Evolutionary conservation across 345 rosid species (phyloP).

Genomic region (Brassica nigra): DNA sequence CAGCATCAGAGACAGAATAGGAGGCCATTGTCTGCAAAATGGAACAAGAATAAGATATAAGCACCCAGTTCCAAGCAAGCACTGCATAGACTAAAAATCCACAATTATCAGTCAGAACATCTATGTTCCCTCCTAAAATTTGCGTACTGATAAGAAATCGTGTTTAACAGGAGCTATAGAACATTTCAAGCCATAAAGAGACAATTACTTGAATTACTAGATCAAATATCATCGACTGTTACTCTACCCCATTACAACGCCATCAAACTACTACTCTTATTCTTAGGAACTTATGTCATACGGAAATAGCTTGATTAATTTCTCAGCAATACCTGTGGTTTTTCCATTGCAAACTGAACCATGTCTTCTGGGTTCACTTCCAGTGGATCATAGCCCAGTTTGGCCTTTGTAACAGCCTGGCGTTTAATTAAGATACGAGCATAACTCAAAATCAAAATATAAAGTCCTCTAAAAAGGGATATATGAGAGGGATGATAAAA

Average conservation of each 20-base stretch:
- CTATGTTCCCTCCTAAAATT: constrained; percentile 9
- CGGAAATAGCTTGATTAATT: neutral
- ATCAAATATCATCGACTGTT: neutral
- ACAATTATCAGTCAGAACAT: constrained; percentile 12
- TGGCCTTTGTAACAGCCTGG: constrained; percentile 96
- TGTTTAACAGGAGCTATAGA: neutral
- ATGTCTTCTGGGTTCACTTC: constrained; percentile 99
- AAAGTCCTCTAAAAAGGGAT: constrained; percentile 1
- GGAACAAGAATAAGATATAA: constrained; percentile 30
- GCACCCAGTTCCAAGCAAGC: constrained; percentile 17
- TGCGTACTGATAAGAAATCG: constrained; percentile 12
- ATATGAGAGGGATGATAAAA: constrained; percentile 20
- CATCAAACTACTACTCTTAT: constrained; percentile 14
- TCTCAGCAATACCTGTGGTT: constrained; percentile 72
- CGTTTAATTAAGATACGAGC: constrained; percentile 29
- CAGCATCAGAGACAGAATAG: constrained; percentile 99
- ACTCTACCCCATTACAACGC: constrained; percentile 12
- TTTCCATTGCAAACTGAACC: constrained; percentile 94
- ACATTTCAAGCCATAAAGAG: constrained; percentile 8
- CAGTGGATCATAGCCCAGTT: constrained; percentile 92
- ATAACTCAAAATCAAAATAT: constrained; percentile 15
- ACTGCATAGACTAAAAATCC: constrained; percentile 13
- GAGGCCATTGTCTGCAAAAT: constrained; percentile 89
- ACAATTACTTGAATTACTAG: constrained; percentile 10
- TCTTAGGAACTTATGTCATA: neutral